Evolutionary conservation across 257 asterid genomes (phyloP), one percentile per base, ranked within the genome.

Genomic region (Plectranthus barbatus): DNA sequence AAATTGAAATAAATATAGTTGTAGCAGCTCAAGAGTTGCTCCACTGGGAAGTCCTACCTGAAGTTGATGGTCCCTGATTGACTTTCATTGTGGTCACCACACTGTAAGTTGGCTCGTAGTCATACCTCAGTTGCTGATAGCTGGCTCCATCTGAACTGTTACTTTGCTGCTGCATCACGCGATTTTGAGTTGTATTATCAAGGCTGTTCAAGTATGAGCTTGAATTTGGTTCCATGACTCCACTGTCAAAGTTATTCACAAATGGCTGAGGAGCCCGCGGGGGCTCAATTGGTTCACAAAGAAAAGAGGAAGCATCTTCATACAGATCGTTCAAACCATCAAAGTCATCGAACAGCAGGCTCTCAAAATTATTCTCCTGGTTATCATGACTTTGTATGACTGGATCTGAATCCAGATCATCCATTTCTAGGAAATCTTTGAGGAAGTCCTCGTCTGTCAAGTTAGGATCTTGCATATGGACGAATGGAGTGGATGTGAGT

Each of bases 381-480:
- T 54, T 61, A 50, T 63, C 75, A 54, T 46, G 59, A 62, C 41
- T 62, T 15, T 72, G 72, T 6, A 39, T 11, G 47, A 71, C 61
- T 9, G 77, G 79, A 48, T 82, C 77, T 24, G 85, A 80, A 62
- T 74, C 82, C 37, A 93, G 81, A 62, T 93, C 99, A 62, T 90
- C 59, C 79, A 93, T 74, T 81, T 93, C 99, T 51, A 93, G 83
- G 74, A 68, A 93, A 81, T 87, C 97, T 72, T 81, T 85, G 36
- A 80, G 62, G 59, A 84, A 78, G 68, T 80, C 84, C 77, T 75
- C 96, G 39, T 70, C 94, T 24, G 23, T 48, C 61, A 20, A 67
- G 9, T 7, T 34, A 59, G 50, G 59, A 58, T 71, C 72, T 36
- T 60, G 64, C 29, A 7, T 37, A 23, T 53, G 44, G 68, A 56